Conservation (phyloP, 1,284 basidiomycete genomes). For the Hortiboletus rubellus region DNA sequence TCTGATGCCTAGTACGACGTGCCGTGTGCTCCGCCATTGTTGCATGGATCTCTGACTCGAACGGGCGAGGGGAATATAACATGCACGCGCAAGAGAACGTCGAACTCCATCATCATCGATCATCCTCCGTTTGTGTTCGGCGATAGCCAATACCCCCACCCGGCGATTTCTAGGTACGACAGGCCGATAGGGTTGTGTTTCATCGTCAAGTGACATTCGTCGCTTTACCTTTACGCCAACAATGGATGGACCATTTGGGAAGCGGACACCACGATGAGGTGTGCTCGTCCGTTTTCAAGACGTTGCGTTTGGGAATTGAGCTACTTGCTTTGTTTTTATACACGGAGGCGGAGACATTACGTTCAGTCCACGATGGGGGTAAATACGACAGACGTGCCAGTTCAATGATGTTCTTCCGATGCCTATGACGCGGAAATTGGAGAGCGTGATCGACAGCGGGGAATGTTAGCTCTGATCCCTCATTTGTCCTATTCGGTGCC, state of each 20-base stretch:
- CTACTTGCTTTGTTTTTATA: slow-evolving; percentile 25
- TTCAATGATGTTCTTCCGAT: slow-evolving; percentile 89
- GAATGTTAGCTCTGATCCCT: slow-evolving; percentile 80
- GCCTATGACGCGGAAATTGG: slow-evolving; percentile 85
- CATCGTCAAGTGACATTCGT: slow-evolving; percentile 86
- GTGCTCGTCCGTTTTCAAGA: slow-evolving; percentile 24
- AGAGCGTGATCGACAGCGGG: slow-evolving; percentile 85
- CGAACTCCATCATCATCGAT: neutral
- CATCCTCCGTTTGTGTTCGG: neutral
- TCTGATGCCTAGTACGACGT: slow-evolving; percentile 86
- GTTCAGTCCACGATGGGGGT: slow-evolving; percentile 93
- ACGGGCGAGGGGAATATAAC: slow-evolving; percentile 85
- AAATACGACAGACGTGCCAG: slow-evolving; percentile 83
- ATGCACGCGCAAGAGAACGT: slow-evolving; percentile 91
- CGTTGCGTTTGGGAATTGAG: neutral
- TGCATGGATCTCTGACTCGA: slow-evolving; percentile 73
- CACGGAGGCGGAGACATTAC: slow-evolving; percentile 86
- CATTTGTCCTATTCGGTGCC: no score
- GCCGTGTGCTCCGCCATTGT: slow-evolving; percentile 93
- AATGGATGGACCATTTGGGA: slow-evolving; percentile 82
- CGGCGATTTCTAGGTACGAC: slow-evolving; percentile 69
- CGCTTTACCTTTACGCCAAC: slow-evolving; percentile 89
- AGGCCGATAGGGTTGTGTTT: slow-evolving; percentile 90
- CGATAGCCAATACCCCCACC: neutral
- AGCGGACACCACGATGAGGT: slow-evolving; percentile 91